Conservation (phyloP, 306 rosid genomes). For the Sechiopsis laciniata region DNA sequence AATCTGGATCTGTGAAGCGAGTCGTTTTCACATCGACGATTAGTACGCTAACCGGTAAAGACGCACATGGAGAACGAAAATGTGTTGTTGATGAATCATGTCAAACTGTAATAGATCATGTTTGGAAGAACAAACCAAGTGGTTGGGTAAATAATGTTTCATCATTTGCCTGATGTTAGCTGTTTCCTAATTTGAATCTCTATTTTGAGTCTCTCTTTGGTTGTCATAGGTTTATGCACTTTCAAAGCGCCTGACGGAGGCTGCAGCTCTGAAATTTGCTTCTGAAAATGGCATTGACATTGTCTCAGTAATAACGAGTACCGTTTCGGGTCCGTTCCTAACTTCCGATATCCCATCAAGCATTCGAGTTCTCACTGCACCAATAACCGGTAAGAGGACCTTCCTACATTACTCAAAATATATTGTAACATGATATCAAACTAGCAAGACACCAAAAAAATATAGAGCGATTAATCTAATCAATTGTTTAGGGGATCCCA, state of each 20-base stretch:
- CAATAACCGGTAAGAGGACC: slow-evolving; percentile 46
- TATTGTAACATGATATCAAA: background rate
- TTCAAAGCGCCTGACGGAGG: slow-evolving; percentile 59
- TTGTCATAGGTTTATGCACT: slow-evolving; percentile 56
- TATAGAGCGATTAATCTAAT: background rate
- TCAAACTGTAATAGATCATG: slow-evolving; percentile 40
- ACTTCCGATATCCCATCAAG: slow-evolving; percentile 57
- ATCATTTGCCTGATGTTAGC: background rate
- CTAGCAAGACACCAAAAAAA: background rate
- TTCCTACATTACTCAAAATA: background rate
- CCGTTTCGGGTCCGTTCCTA: slow-evolving; percentile 74
- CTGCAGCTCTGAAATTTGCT: slow-evolving; percentile 66
- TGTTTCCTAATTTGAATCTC: background rate
- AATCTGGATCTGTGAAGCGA: slow-evolving; percentile 59
- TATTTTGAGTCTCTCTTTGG: background rate
- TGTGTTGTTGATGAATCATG: slow-evolving; percentile 61
- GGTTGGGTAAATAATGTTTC: slow-evolving; percentile 57
- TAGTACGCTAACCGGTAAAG: slow-evolving; percentile 63
- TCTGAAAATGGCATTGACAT: slow-evolving; percentile 54
- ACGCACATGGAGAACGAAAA: slow-evolving; percentile 45
- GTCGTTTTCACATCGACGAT: slow-evolving; percentile 80
- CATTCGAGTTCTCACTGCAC: slow-evolving; percentile 59
- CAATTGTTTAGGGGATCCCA: slow-evolving; percentile 42
- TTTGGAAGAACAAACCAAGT: slow-evolving; percentile 49
- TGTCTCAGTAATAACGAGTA: slow-evolving; percentile 58